Evolutionary conservation across 2,329 filamentous ascomycete genomes (phyloP).

Genomic region (Tolypocladium paradoxum): DNA sequence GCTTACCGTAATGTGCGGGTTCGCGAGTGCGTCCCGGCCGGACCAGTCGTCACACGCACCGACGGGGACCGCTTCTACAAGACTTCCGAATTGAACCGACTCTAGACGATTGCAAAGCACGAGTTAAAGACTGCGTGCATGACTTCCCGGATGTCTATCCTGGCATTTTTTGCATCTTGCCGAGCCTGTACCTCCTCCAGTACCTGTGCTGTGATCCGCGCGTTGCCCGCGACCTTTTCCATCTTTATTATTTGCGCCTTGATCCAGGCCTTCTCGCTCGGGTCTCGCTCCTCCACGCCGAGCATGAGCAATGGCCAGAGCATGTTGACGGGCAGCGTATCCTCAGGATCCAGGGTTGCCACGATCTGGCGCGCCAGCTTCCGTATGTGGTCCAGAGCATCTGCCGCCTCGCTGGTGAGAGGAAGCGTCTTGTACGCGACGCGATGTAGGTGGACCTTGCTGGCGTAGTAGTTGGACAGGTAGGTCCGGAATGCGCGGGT

Average conservation of each 20-base stretch:
- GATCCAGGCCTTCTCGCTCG: conserved; percentile 38
- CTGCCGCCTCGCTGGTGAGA: too few relatives aligned
- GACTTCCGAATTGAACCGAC: not conserved
- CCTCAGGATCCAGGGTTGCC: too few relatives aligned
- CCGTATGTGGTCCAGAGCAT: too few relatives aligned
- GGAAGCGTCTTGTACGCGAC: conserved; percentile 40
- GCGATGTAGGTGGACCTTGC: conserved; percentile 44
- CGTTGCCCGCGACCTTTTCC: conserved; percentile 33
- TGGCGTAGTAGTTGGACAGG: conserved; percentile 45
- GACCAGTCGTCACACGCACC: too few relatives aligned
- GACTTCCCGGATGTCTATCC: conserved; percentile 33
- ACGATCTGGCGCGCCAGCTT: too few relatives aligned
- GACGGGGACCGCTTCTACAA: too few relatives aligned
- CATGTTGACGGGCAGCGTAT: too few relatives aligned
- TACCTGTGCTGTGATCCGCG: conserved; percentile 33
- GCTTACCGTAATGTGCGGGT: too few relatives aligned
- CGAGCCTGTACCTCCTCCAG: conserved; percentile 33
- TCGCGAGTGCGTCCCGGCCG: too few relatives aligned
- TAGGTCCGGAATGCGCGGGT: conserved; percentile 44
- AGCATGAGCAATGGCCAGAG: too few relatives aligned
- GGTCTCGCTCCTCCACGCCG: conserved; percentile 37
- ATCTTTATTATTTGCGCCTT: conserved; percentile 35
- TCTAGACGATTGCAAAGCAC: conserved; percentile 39
- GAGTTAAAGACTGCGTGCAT: conserved; percentile 39
- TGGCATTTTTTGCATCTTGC: conserved; percentile 21